phyloP scores from a whole-genome alignment of 2,329 filamentous ascomycete species.

The Aureobasidium sp. region DNA sequence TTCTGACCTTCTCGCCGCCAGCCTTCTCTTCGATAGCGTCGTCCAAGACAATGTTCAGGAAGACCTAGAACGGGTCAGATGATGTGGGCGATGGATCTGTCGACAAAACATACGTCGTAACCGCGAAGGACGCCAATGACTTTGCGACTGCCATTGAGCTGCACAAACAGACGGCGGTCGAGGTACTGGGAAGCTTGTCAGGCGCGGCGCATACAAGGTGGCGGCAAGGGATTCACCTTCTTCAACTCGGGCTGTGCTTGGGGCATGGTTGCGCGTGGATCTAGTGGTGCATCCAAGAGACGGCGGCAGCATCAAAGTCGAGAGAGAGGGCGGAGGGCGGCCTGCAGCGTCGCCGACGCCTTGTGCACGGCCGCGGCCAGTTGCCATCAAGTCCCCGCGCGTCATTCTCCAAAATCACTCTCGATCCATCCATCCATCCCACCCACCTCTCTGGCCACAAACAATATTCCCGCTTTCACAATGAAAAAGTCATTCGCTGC shows the following conservation, averaged over 20 bases:
- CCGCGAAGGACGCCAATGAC: constrained; percentile 90
- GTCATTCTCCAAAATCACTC: background rate
- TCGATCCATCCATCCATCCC: background rate
- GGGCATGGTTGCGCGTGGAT: constrained; percentile 65
- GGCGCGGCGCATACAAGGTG: background rate
- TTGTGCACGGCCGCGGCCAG: no score
- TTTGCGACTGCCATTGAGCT: constrained; percentile 95
- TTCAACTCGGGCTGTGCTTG: constrained; percentile 98
- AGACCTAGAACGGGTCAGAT: constrained; percentile 56
- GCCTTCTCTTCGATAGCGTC: constrained; percentile 93
- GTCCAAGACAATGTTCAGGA: constrained; percentile 95
- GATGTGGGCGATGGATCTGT: background rate
- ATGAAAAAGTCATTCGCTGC: constrained; percentile 54
- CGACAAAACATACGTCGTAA: constrained; percentile 72
- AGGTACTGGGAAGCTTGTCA: constrained; percentile 63
- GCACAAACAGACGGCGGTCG: constrained; percentile 96
- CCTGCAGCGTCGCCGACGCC: no score
- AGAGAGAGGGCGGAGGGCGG: no score
- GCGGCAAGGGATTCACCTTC: constrained; percentile 61
- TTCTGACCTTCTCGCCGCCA: constrained; percentile 78
- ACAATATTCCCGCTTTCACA: constrained; percentile 9
- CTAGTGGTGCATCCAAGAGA: background rate
- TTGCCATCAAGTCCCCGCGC: background rate
- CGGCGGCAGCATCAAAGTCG: background rate
- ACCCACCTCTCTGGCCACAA: background rate